phyloP scores from a whole-genome alignment of 2,329 filamentous ascomycete genomes.

The Aureobasidium pullulans region DNA sequence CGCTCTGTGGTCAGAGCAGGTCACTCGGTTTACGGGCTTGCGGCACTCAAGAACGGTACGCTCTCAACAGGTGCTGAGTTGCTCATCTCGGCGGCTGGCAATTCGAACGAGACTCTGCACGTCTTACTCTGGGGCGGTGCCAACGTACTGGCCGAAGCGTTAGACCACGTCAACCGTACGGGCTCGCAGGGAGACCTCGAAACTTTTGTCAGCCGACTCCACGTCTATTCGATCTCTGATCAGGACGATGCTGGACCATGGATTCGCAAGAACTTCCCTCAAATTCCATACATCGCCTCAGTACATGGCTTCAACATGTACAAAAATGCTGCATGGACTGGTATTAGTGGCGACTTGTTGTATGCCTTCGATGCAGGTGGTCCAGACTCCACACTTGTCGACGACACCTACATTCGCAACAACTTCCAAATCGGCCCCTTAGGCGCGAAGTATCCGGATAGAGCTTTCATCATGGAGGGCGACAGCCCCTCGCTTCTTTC shows the following conservation, averaged over 20 bases:
- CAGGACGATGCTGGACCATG: slow-evolving; percentile 52
- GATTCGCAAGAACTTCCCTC: slow-evolving; percentile 48
- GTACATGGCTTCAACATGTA: slow-evolving; percentile 53
- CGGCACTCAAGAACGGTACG: slow-evolving; percentile 25
- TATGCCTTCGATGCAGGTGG: slow-evolving; percentile 43
- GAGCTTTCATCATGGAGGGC: slow-evolving; percentile 47
- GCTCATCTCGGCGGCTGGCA: slow-evolving; percentile 19
- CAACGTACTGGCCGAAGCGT: slow-evolving; percentile 44
- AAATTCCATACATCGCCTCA: slow-evolving; percentile 49
- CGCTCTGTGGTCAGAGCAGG: slow-evolving; percentile 27
- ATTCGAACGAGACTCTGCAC: slow-evolving; percentile 37
- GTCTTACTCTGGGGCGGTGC: slow-evolving; percentile 44
- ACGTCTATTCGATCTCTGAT: slow-evolving; percentile 52
- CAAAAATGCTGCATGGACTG: slow-evolving; percentile 47
- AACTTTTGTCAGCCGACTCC: slow-evolving; percentile 35
- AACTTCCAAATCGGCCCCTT: slow-evolving; percentile 48
- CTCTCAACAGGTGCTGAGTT: slow-evolving; percentile 19
- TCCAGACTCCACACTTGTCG: slow-evolving; percentile 42
- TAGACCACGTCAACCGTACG: slow-evolving; percentile 31
- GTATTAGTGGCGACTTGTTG: slow-evolving; percentile 45
- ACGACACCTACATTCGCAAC: slow-evolving; percentile 45
- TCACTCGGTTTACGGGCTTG: slow-evolving; percentile 32
- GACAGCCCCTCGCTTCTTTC: slow-evolving; percentile 47
- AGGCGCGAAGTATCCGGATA: slow-evolving; percentile 36
- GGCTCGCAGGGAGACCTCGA: slow-evolving; percentile 26